Evolutionary conservation across 2,329 filamentous ascomycete genomes (phyloP).

Genomic region (Xylaria sp.): DNA sequence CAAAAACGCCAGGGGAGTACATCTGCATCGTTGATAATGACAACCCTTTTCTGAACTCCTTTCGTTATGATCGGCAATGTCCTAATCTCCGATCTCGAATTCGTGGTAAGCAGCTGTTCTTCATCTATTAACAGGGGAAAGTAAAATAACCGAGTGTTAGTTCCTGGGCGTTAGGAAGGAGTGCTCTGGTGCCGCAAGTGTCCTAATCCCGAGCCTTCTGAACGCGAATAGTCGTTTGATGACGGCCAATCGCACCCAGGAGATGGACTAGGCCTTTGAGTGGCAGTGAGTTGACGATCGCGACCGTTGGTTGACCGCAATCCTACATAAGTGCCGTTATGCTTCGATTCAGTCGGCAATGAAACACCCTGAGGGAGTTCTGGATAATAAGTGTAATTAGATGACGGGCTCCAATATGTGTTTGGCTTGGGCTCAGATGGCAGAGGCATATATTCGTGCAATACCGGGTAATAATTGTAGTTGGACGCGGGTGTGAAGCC

Average conservation of each 20-base stretch:
- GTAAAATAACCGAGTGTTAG: too few relatives aligned
- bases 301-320: not conserved
- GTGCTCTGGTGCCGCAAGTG: constrained; percentile 50
- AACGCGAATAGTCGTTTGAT: not conserved
- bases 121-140: not conserved
- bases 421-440: not conserved
- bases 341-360: not conserved
- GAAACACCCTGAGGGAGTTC: not conserved
- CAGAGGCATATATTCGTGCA: constrained; percentile 1
- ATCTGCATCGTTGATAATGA: not conserved
- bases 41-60: not conserved
- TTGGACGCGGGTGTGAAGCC: not conserved
- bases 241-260: not conserved
- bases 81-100: not conserved
- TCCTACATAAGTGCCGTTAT: not conserved
- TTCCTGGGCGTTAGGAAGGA: constrained; percentile 14
- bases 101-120: not conserved
- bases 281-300: not conserved
- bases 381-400: constrained; percentile 1
- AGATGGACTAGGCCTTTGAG: not conserved
- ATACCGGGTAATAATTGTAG: constrained; percentile 3
- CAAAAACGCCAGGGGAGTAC: not conserved
- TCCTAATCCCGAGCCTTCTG: constrained; percentile 11
- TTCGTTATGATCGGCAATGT: not conserved
- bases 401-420: not conserved